phyloP scores from a whole-genome alignment of 2,329 filamentous ascomycete genomes.

The Arthrinium phaeospermum region DNA sequence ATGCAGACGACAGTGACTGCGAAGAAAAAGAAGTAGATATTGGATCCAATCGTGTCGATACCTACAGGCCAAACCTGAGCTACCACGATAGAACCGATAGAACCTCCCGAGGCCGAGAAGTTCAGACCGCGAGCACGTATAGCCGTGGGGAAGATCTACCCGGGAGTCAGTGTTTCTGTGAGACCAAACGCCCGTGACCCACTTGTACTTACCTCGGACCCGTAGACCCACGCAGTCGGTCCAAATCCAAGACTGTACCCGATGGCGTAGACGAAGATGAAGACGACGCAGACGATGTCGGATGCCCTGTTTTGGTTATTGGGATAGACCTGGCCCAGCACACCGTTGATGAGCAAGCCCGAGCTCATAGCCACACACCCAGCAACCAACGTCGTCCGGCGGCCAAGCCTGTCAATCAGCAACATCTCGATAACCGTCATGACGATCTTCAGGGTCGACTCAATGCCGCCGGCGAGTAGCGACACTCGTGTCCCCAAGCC shows the following conservation, averaged over 20 bases:
- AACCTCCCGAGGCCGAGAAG: conserved; percentile 58
- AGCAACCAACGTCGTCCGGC: conserved; percentile 33
- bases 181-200: not conserved
- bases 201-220: conserved; percentile 53
- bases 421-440: conserved; percentile 63
- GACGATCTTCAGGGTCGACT: conserved; percentile 41
- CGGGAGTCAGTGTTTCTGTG: not conserved
- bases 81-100: conserved; percentile 61
- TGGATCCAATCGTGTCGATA: conserved; percentile 54
- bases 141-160: conserved; percentile 61
- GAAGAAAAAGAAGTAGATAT: conserved; percentile 65
- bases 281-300: conserved; percentile 48
- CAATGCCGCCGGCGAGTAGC: conserved; percentile 40
- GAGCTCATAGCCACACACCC: conserved; percentile 29
- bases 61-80: conserved; percentile 63
- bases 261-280: conserved; percentile 61
- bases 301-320: conserved; percentile 40
- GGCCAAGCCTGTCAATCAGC: conserved; percentile 27
- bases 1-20: conserved; percentile 54
- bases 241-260: conserved; percentile 64
- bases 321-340: conserved; percentile 44
- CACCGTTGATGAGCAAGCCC: conserved; percentile 37
- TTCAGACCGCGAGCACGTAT: conserved; percentile 63
- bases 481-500: conserved; percentile 11
- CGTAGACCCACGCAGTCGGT: conserved; percentile 63